Base-by-base conservation (phyloP, 768 basidiomycete genomes). In the Jaapia argillacea region DNA sequence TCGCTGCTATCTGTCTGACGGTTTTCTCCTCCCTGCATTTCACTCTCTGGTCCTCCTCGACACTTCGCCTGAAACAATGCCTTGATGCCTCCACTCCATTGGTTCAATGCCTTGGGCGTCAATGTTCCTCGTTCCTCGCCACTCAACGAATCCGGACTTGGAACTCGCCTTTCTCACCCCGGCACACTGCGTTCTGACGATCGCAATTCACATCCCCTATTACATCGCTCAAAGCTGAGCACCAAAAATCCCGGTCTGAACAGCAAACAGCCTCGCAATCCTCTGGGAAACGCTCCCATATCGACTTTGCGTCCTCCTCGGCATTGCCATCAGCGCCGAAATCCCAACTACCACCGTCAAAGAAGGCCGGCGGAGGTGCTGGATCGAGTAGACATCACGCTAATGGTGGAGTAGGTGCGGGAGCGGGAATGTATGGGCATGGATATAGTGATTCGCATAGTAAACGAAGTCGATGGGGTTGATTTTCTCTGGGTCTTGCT, bases 171-270 rank as follows among this genome's bases (percentile, higher is more conserved):
- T 28, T 41, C 37, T 18, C n/a, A 4, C 6, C 18, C 13, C 28
- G 25, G 25, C 14, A 21, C 40, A 18, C n/a, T 21, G 22, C 13
- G n/a, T 42, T 23, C 5, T 13, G 20, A 12, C 5, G 10, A 23
- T 13, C 18, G 18, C 40, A 31, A 22, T 41, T 37, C 41, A 6
- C 43, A 24, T 40, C 45, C 10, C 38, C 14, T 38, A 13, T 37
- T 18, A 25, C 14, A 14, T 35, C 27, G 22, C 33, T 21, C 43
- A 39, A 51, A 69, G 64, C 74, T 49, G 63, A 62, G 49, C 52
- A 50, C 25, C 69, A 64, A 52, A 73, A 67, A 45, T 51, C 53
- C 21, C 64, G 63, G 21, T 65, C 59, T 5, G 70, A 75, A 44
- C 64, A 68, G 23, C 59, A 67, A 25, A 53, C 62, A 36, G 57